Evolutionary conservation across 139 green algal genomes (phyloP), one percentile per base, ranked within the genome.

Genomic region (Volvox africanus): DNA sequence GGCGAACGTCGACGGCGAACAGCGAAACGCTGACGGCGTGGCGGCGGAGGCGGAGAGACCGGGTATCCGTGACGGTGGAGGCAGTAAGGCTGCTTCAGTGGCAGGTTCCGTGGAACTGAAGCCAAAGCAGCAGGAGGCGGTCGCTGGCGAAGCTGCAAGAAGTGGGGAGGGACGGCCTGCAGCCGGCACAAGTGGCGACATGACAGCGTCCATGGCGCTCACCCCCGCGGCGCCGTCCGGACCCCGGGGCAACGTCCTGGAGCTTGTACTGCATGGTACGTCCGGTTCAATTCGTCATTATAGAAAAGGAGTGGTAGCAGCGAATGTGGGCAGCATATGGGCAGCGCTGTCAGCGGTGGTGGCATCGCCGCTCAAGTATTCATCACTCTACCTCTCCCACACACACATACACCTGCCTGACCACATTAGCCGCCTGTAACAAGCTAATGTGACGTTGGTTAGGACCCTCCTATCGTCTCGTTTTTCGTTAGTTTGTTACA

Each of bases 241-340:
- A 14, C 55, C 75, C 11, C 55, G 55, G 9, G 75, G 32, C 55
- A 90, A 90, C 73, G 21, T 76, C 0, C 61, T 90, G 20, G 86
- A 90, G 73, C 73, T 90, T 22, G 28, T 90, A 33, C 86, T 90
- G 44, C 86, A 90, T 61, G 86, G 86, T 90, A 33, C 0, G 86
- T 24, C 11, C 21, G 65, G 65, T 14, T 28, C 22, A 12, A 14
- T 12, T 75, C 67, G 67, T 75, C 67, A 32, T 75, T 14, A 75
- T 28, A 12, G 67, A 26, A 32, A 6, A 3, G 6, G 24, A 6
- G 22, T 26, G 22, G 67, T 75, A 6, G 22, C 67, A 26, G 67
- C 67, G 67, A 6, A 75, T 28, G 22, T 75, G 67, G 3, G 44
- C 44, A 9, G 44, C 44, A 9, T 55, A 55, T 55, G 44, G 44